Percentiles rank a stretch among this genome's conserved stretches.
These are phyloP conservation scores for Daedalea quercina DNA, from an alignment of 768 basidiomycete genomes.

Conservation along the genomic window DNA sequence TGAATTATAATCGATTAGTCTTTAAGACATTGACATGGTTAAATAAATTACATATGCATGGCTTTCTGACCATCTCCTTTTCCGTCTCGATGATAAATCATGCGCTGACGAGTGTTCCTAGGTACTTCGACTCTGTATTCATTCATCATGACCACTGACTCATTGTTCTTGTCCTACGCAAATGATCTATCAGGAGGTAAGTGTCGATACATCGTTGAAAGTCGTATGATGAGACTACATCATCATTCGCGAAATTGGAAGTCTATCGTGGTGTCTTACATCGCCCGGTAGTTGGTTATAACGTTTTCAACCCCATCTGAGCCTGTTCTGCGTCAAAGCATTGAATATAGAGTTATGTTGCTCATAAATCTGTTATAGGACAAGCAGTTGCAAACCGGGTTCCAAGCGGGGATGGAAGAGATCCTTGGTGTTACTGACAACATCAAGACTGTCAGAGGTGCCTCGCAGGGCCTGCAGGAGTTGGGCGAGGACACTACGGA, in stretches of 20 bases:
- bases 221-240: slow-evolving; percentile 54
- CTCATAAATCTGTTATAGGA: slow-evolving; percentile 31
- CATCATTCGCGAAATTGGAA: slow-evolving; percentile 67
- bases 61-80: slow-evolving; percentile 27
- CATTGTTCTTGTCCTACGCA: slow-evolving; percentile 12
- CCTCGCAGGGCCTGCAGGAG: slow-evolving; percentile 7
- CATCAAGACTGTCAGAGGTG: background rate
- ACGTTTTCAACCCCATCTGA: slow-evolving; percentile 73
- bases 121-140: slow-evolving; percentile 11
- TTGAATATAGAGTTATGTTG: background rate
- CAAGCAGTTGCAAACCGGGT: slow-evolving; percentile 70
- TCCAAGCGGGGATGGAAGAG: slow-evolving; percentile 74
- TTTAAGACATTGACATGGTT: slow-evolving; percentile 82
- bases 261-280: slow-evolving; percentile 59
- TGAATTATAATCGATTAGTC: slow-evolving; percentile 86
- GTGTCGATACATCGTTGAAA: too few species aligned
- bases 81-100: slow-evolving; percentile 6
- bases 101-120: slow-evolving; percentile 16
- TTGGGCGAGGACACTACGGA: slow-evolving; percentile 45
- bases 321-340: background rate
- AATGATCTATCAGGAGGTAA: slow-evolving; percentile 32
- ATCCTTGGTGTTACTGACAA: slow-evolving; percentile 51
- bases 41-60: slow-evolving; percentile 37
- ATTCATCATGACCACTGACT: background rate
- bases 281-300: slow-evolving; percentile 52